Conservation (phyloP, 1,284 basidiomycete genomes). For the Phlebopus sp. region DNA sequence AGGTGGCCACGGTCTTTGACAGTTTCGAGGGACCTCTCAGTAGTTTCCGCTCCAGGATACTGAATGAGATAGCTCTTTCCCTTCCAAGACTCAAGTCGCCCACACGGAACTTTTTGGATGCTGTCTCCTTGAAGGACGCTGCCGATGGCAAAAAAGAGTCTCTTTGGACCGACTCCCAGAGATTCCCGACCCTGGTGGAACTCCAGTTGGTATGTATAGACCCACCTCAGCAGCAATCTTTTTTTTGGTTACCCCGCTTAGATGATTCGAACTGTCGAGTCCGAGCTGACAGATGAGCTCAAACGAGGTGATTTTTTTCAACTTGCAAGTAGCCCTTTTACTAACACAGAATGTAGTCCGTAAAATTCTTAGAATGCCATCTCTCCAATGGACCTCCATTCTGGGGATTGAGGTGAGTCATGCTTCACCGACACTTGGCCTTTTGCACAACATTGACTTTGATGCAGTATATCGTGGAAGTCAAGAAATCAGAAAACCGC, state of each 20-base stretch:
- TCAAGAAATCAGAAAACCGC: constrained; percentile 71
- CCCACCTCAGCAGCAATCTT: not conserved
- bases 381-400: constrained; percentile 71
- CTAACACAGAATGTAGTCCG: constrained; percentile 49
- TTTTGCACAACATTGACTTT: not conserved
- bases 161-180: constrained; percentile 74
- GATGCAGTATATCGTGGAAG: constrained; percentile 70
- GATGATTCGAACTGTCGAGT: constrained; percentile 63
- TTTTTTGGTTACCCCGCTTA: constrained; percentile 23
- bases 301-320: constrained; percentile 47
- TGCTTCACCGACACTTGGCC: not conserved
- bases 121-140: constrained; percentile 65
- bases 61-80: constrained; percentile 70
- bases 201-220: constrained; percentile 35
- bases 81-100: constrained; percentile 65
- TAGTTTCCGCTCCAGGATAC: constrained; percentile 60
- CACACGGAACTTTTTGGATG: constrained; percentile 54
- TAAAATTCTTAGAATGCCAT: constrained; percentile 71
- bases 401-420: constrained; percentile 63
- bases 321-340: not conserved
- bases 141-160: constrained; percentile 66
- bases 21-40: constrained; percentile 44
- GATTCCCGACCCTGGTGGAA: constrained; percentile 65
- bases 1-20: constrained; percentile 69
- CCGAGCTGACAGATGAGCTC: constrained; percentile 77